Conservation (phyloP, 176 grass and related monocot genomes). For the Ensete glaucum region DNA sequence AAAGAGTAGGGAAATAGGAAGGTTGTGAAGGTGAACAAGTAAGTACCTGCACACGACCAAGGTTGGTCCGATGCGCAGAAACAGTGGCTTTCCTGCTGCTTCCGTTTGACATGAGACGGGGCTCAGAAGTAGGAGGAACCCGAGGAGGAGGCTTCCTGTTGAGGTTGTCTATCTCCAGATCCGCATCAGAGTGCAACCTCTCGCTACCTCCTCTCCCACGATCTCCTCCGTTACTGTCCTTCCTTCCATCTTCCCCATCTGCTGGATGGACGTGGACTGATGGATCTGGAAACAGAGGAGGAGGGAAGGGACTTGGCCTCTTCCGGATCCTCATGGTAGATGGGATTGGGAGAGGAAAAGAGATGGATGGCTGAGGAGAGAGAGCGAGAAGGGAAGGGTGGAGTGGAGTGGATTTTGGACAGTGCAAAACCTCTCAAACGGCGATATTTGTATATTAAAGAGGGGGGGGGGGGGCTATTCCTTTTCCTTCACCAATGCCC, state of each 20-base stretch:
- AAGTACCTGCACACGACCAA: too few species aligned
- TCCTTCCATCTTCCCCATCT: background rate
- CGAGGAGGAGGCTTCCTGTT: background rate
- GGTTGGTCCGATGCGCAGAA: background rate
- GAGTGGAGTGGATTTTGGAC: too few species aligned
- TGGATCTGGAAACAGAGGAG: background rate
- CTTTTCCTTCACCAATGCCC: too few species aligned
- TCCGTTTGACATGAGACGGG: background rate
- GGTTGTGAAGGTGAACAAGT: background rate
- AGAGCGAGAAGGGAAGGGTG: too few species aligned
- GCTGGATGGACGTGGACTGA: background rate
- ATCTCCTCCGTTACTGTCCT: background rate
- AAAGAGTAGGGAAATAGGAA: background rate
- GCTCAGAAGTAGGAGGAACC: background rate
- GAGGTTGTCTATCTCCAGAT: background rate
- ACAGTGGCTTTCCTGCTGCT: background rate
- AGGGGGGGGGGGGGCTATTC: too few species aligned
- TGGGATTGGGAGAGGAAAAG: constrained; percentile 12
- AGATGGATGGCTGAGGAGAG: too few species aligned
- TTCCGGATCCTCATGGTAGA: constrained; percentile 19
- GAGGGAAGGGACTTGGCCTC: constrained; percentile 9
- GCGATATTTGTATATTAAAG: too few species aligned
- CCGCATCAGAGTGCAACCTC: constrained; percentile 10
- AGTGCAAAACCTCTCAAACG: too few species aligned
- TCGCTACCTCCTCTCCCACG: background rate